A percentile compares a stretch with the other conserved stretches of the same genome.
Conservation (phyloP, 2,329 filamentous ascomycete genomes). For the Dactylellina cionopaga region DNA sequence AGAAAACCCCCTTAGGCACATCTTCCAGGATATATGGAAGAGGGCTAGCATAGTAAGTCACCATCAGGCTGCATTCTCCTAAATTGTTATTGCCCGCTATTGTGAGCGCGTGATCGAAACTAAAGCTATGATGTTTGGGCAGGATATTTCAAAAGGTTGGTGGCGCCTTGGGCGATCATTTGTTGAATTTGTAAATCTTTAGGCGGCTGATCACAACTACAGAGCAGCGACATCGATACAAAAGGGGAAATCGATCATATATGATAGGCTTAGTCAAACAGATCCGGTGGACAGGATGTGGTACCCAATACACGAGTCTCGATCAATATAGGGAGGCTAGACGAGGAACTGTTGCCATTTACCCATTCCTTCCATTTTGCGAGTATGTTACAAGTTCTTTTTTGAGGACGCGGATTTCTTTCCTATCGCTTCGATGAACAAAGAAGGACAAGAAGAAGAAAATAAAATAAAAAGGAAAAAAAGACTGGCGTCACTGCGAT, state of each 20-base stretch:
- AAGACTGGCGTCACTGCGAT: too few species aligned
- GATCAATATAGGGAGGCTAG: too few species aligned
- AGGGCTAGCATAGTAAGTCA: constrained; percentile 53
- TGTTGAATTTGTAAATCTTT: background rate
- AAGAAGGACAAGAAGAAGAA: too few species aligned
- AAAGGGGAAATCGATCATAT: background rate
- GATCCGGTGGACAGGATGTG: background rate
- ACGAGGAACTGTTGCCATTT: too few species aligned
- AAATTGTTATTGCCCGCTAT: background rate
- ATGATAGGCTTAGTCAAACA: constrained; percentile 6
- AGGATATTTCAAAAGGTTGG: background rate
- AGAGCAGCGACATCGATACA: constrained; percentile 2
- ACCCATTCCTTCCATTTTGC: too few species aligned
- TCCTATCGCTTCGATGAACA: too few species aligned
- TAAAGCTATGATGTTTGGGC: too few species aligned
- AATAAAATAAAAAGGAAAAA: too few species aligned
- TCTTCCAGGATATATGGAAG: constrained; percentile 58
- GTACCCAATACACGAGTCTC: background rate
- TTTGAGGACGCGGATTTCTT: too few species aligned
- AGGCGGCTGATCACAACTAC: background rate
- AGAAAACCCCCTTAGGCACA: constrained; percentile 55
- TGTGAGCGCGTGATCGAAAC: too few species aligned
- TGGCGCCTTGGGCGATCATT: background rate
- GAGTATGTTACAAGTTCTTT: too few species aligned
- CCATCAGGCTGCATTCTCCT: constrained; percentile 46